Percentiles rank a stretch among this genome's conserved stretches.
Conservation (phyloP, 2,329 filamentous ascomycete genomes). For the Monilinia fructigena region DNA sequence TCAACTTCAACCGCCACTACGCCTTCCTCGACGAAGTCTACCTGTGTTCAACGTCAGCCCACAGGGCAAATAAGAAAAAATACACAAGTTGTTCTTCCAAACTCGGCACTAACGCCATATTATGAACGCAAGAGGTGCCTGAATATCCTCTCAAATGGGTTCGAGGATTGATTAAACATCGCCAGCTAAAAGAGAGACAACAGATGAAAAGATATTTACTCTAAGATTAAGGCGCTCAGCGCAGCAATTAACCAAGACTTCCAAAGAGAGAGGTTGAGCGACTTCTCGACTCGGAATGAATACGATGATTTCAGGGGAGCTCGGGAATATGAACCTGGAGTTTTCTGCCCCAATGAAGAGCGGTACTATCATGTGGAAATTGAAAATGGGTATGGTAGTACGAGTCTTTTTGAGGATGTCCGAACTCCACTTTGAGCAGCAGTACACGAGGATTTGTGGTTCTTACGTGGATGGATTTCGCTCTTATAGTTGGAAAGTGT, state of each 20-base stretch:
- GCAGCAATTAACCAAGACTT: not conserved
- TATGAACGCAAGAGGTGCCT: not conserved
- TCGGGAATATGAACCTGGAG: not conserved
- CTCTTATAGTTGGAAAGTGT: no score
- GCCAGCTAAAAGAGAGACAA: no score
- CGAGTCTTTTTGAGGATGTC: not conserved
- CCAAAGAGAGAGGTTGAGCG: conserved; percentile 4
- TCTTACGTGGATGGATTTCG: no score
- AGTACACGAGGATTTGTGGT: no score
- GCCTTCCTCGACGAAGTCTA: not conserved
- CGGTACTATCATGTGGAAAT: not conserved
- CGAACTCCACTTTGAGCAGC: no score
- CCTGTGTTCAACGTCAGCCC: not conserved
- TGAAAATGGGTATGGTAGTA: not conserved
- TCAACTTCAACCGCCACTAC: not conserved
- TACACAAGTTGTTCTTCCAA: not conserved
- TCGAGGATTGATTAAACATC: not conserved
- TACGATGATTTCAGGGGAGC: not conserved
- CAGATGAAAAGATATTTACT: not conserved
- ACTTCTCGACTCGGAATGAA: not conserved
- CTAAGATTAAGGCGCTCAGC: conserved; percentile 15
- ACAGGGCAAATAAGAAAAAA: not conserved
- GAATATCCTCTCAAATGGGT: not conserved
- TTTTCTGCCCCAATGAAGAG: not conserved
- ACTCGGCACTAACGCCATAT: not conserved